Evolutionary conservation across 305 asterid species (phyloP).

Genomic region (Withania somnifera): DNA sequence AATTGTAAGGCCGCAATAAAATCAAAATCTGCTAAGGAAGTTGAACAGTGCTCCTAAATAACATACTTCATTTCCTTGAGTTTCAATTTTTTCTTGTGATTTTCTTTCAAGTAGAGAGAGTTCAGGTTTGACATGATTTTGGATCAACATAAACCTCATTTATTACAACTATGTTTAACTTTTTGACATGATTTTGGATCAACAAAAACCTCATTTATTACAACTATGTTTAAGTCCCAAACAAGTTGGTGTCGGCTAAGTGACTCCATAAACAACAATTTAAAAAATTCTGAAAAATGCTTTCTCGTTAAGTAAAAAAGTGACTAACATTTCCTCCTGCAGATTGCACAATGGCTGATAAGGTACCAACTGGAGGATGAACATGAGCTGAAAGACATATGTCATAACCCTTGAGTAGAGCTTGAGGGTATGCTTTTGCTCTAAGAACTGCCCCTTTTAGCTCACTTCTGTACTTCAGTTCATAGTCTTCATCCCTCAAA

Average conservation of each 20-base stretch:
- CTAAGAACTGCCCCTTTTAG: constrained; percentile 51
- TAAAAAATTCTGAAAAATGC: not conserved
- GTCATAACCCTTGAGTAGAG: constrained; percentile 60
- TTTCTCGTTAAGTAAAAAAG: not conserved
- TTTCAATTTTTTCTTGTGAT: not conserved
- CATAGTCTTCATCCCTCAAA: constrained; percentile 62
- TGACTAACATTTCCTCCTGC: constrained; percentile 82
- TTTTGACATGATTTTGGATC: not conserved
- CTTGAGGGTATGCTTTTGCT: constrained; percentile 41
- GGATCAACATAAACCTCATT: not conserved
- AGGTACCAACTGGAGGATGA: constrained; percentile 47
- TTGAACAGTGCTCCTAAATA: not conserved
- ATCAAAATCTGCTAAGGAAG: not conserved
- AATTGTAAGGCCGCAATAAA: not conserved
- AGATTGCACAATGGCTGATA: constrained; percentile 47
- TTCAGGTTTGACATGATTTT: not conserved
- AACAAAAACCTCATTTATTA: not conserved
- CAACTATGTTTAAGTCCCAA: not conserved
- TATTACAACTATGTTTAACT: not conserved
- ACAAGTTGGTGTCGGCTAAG: not conserved
- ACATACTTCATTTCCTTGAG: not conserved
- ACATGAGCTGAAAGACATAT: constrained; percentile 58
- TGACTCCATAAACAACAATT: not conserved
- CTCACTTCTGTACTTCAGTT: constrained; percentile 36
- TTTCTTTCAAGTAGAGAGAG: not conserved